Evolutionary conservation across 2,329 filamentous ascomycete genomes (phyloP).

Genomic region (Xenoacremonium recifei): DNA sequence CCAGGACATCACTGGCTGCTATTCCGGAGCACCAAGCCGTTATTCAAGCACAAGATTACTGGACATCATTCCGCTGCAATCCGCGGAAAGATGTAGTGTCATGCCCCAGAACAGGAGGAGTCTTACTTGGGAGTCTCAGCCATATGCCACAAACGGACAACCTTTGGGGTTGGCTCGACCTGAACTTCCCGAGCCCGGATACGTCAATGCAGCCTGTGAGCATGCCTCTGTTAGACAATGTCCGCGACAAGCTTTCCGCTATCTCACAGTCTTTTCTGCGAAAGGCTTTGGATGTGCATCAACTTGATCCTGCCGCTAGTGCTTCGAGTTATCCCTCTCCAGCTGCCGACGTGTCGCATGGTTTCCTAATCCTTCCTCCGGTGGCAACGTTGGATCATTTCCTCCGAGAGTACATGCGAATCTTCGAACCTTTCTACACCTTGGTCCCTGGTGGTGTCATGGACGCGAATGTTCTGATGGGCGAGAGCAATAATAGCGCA

Average conservation of each 20-base stretch:
- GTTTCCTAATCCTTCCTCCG: not conserved
- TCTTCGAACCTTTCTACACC: not conserved
- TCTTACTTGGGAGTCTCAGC: not conserved
- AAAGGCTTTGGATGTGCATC: not conserved
- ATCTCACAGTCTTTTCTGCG: not conserved
- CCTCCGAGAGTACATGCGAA: conserved; percentile 1
- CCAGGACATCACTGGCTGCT: not conserved
- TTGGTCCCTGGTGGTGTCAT: not conserved
- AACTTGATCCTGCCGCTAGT: not conserved
- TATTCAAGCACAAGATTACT: not conserved
- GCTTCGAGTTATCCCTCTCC: not conserved
- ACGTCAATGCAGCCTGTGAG: not conserved
- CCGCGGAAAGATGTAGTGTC: not conserved
- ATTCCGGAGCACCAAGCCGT: not conserved
- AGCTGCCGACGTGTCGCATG: not conserved
- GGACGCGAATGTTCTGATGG: not conserved
- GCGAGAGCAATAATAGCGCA: not conserved
- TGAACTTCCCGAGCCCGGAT: not conserved
- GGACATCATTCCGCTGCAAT: not conserved
- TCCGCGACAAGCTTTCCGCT: not conserved
- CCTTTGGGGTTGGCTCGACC: not conserved
- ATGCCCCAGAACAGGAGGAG: not conserved
- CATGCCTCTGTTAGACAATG: not conserved
- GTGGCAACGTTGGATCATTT: not conserved
- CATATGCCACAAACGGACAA: not conserved